A percentile compares a stretch with the other conserved stretches of the same genome.
Evolutionary conservation across 1,284 basidiomycete genomes (phyloP).

Genomic region (Omphalotus olearius): DNA sequence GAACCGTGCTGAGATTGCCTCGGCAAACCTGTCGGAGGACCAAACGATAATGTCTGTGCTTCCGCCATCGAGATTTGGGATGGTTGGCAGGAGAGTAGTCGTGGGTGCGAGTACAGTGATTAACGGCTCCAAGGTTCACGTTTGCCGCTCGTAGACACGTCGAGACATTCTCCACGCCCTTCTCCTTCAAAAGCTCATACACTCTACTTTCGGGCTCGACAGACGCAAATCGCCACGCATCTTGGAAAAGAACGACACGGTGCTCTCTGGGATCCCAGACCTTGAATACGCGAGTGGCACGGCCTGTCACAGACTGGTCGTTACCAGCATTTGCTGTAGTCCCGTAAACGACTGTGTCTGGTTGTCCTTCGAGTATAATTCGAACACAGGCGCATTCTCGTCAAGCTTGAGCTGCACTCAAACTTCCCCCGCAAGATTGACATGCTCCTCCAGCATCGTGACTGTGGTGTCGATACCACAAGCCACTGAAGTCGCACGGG

Average conservation of each 20-base stretch:
- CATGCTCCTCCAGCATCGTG: not conserved
- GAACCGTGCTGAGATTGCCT: constrained; percentile 1
- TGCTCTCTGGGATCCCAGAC: constrained; percentile 10
- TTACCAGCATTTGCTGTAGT: too few species aligned
- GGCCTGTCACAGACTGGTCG: too few species aligned
- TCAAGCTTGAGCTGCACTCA: not conserved
- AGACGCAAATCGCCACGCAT: too few species aligned
- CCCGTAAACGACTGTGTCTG: too few species aligned
- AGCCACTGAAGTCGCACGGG: not conserved
- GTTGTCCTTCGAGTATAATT: too few species aligned
- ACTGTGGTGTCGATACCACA: not conserved
- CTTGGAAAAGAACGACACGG: constrained; percentile 19
- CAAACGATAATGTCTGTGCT: constrained; percentile 14
- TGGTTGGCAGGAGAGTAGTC: too few species aligned
- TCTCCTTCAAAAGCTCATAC: constrained; percentile 14
- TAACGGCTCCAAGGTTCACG: constrained; percentile 1
- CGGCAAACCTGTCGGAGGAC: constrained; percentile 14
- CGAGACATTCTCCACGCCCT: constrained; percentile 13
- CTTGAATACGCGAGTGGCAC: constrained; percentile 6
- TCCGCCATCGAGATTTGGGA: too few species aligned
- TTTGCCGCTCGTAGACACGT: constrained; percentile 16
- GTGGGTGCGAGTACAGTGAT: too few species aligned
- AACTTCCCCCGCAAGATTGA: not conserved
- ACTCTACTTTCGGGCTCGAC: too few species aligned
- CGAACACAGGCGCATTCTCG: not conserved